Evolutionary conservation across 1,284 basidiomycete genomes (phyloP), one percentile per base, ranked within the genome.

Genomic region (Cutaneotrichosporon curvatum): DNA sequence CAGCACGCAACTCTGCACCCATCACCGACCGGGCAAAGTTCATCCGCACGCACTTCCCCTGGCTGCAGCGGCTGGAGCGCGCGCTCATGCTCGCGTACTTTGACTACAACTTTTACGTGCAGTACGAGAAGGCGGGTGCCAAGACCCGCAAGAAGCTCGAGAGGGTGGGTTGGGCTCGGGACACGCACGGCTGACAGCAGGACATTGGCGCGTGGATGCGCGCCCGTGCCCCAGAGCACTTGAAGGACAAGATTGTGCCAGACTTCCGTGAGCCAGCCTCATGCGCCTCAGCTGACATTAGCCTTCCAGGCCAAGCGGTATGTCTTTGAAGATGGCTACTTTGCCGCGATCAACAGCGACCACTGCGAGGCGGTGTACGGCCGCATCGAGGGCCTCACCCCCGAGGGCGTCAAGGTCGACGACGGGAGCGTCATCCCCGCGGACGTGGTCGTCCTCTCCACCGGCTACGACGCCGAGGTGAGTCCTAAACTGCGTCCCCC

Each of bases 291-390:
- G 38, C 19, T 36, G 14, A 43, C 34, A 19, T 19, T 30, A 35
- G 37, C 48, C 18, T 50, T 50, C 49, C 37, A 39, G 37, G 45
- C 44, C 16, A 50, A 50, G 49, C 49, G 49, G 18, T 48, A 45
- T 34, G 39, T 54, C 36, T 54, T 48, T n/a, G 52, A 54, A 43
- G 52, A 54, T 40, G 52, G 52, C 23, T 54, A 54, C 48, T 51
- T 54, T 38, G 52, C 46, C 7, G 40, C 52, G 9, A 45, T 54
- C 46, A 50, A 50, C 48, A 37, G 41, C 18, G 39, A 39, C 4
- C 46, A 54, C 32, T 39, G 38, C 46, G 38, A 44, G 28, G 46
- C 49, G 1, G 40, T 54, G 20, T 48, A 50, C 34, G 52, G 52
- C 37, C 52, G 52, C 33, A 48, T 54, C 37, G 40, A 34, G 3